Evolutionary conservation across 2,329 filamentous ascomycete species (phyloP), one percentile per base, ranked within the genome.

Genomic region (Trichoderma hamatum): DNA sequence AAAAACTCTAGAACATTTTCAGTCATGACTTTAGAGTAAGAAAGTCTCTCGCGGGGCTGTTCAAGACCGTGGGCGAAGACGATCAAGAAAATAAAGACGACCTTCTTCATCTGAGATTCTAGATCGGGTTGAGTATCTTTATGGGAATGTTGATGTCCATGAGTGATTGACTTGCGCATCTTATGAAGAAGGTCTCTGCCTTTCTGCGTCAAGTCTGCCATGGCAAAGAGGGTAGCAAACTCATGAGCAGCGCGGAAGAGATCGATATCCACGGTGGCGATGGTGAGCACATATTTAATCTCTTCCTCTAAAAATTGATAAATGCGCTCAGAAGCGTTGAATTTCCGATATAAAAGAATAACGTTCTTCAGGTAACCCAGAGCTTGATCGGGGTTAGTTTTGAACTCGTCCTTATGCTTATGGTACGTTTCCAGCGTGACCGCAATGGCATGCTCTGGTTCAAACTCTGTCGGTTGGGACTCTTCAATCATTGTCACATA

Each of bases 81-180:
- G 3, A 82, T 81, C 1, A 85, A 73, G 74, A 85, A 85, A 13
- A 84, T 77, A 28, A 84, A 80, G 3, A 80, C 77, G 0, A 77
- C 74, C 68, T 78, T 80, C 62, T 75, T 77, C 49, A 80, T 72
- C 51, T 78, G 76, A 2, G 75, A 73, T 1, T 79, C 74, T 13
- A 84, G 71, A 69, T 80, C 80, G 10, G n/a, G 3, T 3, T 32
- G 60, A 14, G 16, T 21, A 3, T 34, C 46, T 7, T 19, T 62
- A 0, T 36, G n/a, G 11, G 30, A 14, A 26, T 32, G 24, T 2
- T 21, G 26, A 30, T 52, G 28, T n/a, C 60, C 43, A 9, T 63
- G 49, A 52, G 51, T 52, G 30, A 52, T 49, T 14, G 43, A 24
- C 24, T 52, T 28, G 3, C 60, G 60, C 30, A 63, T 63, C n/a